Evolutionary conservation across 768 basidiomycete genomes (phyloP).

Genomic region (Phanerodontia chrysosporium): DNA sequence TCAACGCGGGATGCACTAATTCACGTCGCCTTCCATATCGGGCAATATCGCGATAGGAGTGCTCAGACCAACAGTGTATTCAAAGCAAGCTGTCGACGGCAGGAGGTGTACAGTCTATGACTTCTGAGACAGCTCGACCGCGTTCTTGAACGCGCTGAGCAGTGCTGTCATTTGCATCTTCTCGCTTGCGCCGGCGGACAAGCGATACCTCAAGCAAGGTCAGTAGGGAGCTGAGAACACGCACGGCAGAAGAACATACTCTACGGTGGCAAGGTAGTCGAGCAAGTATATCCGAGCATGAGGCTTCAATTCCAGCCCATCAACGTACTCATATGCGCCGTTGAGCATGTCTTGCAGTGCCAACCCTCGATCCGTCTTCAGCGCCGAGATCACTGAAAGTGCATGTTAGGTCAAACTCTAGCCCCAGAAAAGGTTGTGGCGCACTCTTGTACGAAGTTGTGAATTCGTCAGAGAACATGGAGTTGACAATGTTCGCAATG

Average conservation of each 20-base stretch:
- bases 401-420: too few relatives aligned
- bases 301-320: constrained; percentile 80
- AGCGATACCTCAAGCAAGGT: constrained; percentile 61
- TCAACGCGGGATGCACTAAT: not conserved
- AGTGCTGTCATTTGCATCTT: constrained; percentile 92
- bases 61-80: not conserved
- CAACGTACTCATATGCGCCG: constrained; percentile 87
- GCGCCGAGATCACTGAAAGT: constrained; percentile 74
- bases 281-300: constrained; percentile 87
- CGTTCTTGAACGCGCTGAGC: constrained; percentile 89
- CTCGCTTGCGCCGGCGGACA: constrained; percentile 90
- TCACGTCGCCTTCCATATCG: not conserved
- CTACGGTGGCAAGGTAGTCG: constrained; percentile 91
- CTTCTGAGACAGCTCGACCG: constrained; percentile 64
- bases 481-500: constrained; percentile 88
- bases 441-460: constrained; percentile 82
- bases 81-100: not conserved
- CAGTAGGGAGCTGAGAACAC: not conserved
- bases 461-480: constrained; percentile 95
- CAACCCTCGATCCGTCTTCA: constrained; percentile 90
- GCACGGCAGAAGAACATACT: constrained; percentile 54
- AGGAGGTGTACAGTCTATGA: not conserved
- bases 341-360: constrained; percentile 92
- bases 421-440: constrained; percentile 23
- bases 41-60: not conserved